Evolutionary conservation across 75 land plant genomes (phyloP), one percentile per base, ranked within the genome.

Genomic region (Picea sitchensis): DNA sequence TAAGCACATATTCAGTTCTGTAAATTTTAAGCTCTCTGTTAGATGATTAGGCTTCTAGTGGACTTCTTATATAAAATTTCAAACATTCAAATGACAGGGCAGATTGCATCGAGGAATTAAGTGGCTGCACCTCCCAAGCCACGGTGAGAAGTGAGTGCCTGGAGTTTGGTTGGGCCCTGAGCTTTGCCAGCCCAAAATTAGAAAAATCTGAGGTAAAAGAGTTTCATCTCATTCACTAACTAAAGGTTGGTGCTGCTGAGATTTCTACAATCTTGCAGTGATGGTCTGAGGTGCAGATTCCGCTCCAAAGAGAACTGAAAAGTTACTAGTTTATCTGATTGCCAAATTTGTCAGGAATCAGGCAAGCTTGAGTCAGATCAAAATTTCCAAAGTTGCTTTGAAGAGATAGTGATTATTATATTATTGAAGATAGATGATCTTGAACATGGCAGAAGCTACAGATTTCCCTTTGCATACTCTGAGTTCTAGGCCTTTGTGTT

Each of bases 381-480:
- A 18, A 69, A 69, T 6, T 38, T 38, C 17, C 8, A 36, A 8
- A 17, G 73, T 38, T 69, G 2, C 1, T 32, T 69, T 64, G 4
- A 38, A 36, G 8, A 17, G 44, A 18, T n/a, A 34, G 47, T 36
- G 41, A 69, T 38, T 38, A n/a, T 14, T 38, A n/a, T 18, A 36
- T 68, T n/a, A 68, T 68, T 41, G 73, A 69, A 69, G n/a, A 69
- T 57, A 38, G 14, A 44, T 59, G 47, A 41, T 21, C 26, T n/a
- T 63, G 64, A 23, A 61, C 23, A 79, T 87, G 85, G 82, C 85
- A 18, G 62, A 73, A 77, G 79, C 60, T 67, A 77, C 68, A 54
- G 83, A 81, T 64, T 23, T 79, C 59, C 82, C 47, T 69, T n/a
- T 36, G 14, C 72, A 82, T 18, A 78, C 58, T 74, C 61, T 71